A percentile compares a stretch with the other conserved stretches of the same genome.
Conservation (phyloP, 129 eudicot genomes). For the Daucus carota region DNA sequence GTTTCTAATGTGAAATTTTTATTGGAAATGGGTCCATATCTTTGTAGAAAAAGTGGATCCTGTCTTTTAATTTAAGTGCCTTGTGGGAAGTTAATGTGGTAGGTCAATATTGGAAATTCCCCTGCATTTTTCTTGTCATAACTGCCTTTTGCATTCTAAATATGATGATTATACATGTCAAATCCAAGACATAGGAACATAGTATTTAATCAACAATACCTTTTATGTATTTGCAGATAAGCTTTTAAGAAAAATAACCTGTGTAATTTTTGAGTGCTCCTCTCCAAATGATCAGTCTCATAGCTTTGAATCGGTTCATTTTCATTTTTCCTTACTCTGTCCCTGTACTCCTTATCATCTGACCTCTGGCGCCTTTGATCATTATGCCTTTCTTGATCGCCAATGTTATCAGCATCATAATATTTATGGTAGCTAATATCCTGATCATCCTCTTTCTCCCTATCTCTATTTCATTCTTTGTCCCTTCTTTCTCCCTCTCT, state of each 20-base stretch:
- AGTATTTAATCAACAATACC: too few relatives aligned
- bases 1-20: too few relatives aligned
- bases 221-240: too few relatives aligned
- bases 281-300: constrained; percentile 7
- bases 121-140: too few relatives aligned
- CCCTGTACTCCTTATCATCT: constrained; percentile 24
- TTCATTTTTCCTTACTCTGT: constrained; percentile 21
- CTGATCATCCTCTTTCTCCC: constrained; percentile 16
- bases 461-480: constrained; percentile 2
- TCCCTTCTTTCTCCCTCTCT: constrained; percentile 1
- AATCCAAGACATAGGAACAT: too few relatives aligned
- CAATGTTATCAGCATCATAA: constrained; percentile 16
- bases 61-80: too few relatives aligned
- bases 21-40: too few relatives aligned
- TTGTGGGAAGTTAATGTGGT: too few relatives aligned
- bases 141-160: too few relatives aligned
- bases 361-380: constrained; percentile 21
- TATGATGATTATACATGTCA: too few relatives aligned
- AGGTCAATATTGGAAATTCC: too few relatives aligned
- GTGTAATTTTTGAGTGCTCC: constrained; percentile 9
- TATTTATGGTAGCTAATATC: constrained; percentile 18
- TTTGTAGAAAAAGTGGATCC: too few relatives aligned
- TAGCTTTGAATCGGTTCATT: constrained; percentile 9
- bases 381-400: constrained; percentile 15
- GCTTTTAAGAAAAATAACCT: constrained; percentile 20